Evolutionary conservation across 805 yeast genomes (phyloP), one percentile per base, ranked within the genome.

Genomic region (Candida succiphila): DNA sequence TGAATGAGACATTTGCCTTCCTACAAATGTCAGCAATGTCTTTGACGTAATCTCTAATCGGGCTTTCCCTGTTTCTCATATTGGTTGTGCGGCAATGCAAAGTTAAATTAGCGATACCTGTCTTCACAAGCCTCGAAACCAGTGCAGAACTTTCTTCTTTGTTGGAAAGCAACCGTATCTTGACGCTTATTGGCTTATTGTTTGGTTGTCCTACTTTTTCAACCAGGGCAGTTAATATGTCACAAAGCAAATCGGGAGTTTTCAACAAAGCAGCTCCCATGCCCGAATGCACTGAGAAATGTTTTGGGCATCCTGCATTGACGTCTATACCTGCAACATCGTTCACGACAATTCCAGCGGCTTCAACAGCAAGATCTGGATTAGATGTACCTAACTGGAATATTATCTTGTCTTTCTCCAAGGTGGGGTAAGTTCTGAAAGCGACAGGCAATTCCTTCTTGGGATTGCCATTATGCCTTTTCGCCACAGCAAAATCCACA

Each of bases 241-340:
- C 66, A 42, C 79, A 81, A 14, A 92, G 63, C 25, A 72, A 59
- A 29, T 84, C 95, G 0, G 97, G 96, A 0, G 88, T 84, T 22
- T 67, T 63, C 35, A 92, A 62, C 30, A 92, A 62, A 1, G 95
- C 96, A 3, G 97, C 95, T 5, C 98, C 98, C 97, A 92, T 92
- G 1, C 98, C 98, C 0, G 94, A 68, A 55, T 92, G 98, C 3
- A 87, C 69, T 1, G 94, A 82, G 49, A 92, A 92, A 44, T 87
- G 96, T 53, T 89, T 92, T 3, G 98, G 98, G 58, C 98, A 92
- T 5, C 98, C 98, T 20, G 95, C 86, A 54, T 92, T 92, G 37
- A 92, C 68, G 52, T 92, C 98, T 5, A 92, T 81, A 7, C 94
- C 97, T 41, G 75, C 87, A 3, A 92, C 97, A 54, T 92, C 97